Evolutionary conservation across 805 yeast genomes (phyloP).

Genomic region (Saturnispora sekii): DNA sequence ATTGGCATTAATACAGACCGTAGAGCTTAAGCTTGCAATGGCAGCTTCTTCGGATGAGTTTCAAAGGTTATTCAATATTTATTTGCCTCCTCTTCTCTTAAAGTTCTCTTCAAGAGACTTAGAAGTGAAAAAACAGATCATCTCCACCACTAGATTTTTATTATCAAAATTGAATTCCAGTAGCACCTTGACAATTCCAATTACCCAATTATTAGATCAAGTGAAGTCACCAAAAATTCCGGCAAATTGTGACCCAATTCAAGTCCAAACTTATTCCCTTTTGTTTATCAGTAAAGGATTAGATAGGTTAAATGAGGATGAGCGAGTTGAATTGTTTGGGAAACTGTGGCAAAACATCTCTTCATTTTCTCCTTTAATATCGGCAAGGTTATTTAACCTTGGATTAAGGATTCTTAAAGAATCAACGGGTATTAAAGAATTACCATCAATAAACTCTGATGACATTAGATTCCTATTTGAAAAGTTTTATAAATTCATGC

Average conservation of each 20-base stretch:
- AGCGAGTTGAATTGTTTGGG: conserved; percentile 37
- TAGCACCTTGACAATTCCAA: conserved; percentile 50
- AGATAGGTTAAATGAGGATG: conserved; percentile 37
- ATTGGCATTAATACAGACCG: conserved; percentile 56
- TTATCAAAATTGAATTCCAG: conserved; percentile 57
- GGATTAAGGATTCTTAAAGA: conserved; percentile 40
- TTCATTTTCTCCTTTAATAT: conserved; percentile 18
- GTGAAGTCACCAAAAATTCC: conserved; percentile 45
- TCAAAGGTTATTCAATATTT: conserved; percentile 47
- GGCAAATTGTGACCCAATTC: conserved; percentile 32
- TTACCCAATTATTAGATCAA: conserved; percentile 51
- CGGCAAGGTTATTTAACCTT: conserved; percentile 53
- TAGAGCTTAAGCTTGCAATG: conserved; percentile 71
- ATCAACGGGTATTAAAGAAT: not conserved
- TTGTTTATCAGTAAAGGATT: conserved; percentile 61
- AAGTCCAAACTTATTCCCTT: conserved; percentile 53
- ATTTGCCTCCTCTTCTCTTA: conserved; percentile 67
- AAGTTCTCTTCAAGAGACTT: conserved; percentile 66
- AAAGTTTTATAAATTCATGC: conserved; percentile 45
- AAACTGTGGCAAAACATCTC: conserved; percentile 38
- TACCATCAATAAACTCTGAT: conserved; percentile 18
- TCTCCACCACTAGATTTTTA: conserved; percentile 53
- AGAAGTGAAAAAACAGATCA: conserved; percentile 55
- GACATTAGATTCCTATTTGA: conserved; percentile 39
- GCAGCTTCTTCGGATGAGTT: conserved; percentile 61